Evolutionary conservation across 805 yeast species (phyloP).

Genomic region (Maudiozyma saulgeensis): DNA sequence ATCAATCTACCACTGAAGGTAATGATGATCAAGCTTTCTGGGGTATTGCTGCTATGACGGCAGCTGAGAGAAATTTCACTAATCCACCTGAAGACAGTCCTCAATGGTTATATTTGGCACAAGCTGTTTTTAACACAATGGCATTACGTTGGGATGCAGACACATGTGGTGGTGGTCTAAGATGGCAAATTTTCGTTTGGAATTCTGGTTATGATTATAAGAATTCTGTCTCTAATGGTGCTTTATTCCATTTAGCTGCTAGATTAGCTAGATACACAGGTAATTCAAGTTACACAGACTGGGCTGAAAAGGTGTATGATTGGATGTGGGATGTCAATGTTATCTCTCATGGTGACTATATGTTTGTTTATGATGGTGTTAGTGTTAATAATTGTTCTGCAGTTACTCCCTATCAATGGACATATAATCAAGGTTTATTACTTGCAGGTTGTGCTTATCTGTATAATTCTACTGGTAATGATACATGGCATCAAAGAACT

Average conservation of each 20-base stretch:
- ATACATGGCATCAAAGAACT: constrained; percentile 58
- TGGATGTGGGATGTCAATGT: constrained; percentile 59
- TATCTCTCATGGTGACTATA: constrained; percentile 31
- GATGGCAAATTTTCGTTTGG: constrained; percentile 97
- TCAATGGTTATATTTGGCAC: constrained; percentile 75
- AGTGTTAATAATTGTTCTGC: constrained; percentile 51
- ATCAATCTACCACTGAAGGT: constrained; percentile 89
- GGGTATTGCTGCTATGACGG: constrained; percentile 89
- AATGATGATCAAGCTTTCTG: constrained; percentile 97
- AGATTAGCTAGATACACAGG: constrained; percentile 76
- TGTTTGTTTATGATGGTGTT: constrained; percentile 61
- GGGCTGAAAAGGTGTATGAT: constrained; percentile 68
- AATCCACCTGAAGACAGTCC: constrained; percentile 52
- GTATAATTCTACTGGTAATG: constrained; percentile 61
- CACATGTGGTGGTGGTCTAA: constrained; percentile 75
- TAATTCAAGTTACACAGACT: constrained; percentile 61
- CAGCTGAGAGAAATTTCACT: constrained; percentile 80
- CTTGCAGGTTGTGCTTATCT: constrained; percentile 73
- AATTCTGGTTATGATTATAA: constrained; percentile 90
- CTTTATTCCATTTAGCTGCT: constrained; percentile 78
- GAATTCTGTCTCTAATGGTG: constrained; percentile 85
- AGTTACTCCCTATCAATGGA: constrained; percentile 61
- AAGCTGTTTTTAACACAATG: constrained; percentile 89
- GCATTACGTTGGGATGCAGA: constrained; percentile 73
- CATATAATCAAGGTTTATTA: constrained; percentile 76